phyloP scores from a whole-genome alignment of 228 moss, liverwort and hornwort species.

The Sphagnum fallax region DNA sequence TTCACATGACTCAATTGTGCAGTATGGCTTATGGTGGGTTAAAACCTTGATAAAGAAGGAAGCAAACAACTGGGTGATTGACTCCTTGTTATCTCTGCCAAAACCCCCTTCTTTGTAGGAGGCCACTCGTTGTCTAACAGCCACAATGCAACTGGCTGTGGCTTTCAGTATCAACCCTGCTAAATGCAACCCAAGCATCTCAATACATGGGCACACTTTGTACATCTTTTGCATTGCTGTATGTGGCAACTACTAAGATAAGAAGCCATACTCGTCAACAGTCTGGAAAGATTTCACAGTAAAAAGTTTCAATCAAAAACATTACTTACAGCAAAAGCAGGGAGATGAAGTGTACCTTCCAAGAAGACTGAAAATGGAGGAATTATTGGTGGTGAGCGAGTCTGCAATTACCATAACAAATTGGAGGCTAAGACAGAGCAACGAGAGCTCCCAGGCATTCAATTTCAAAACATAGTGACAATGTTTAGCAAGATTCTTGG shows the following conservation, averaged over 20 bases:
- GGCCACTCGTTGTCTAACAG: conserved; percentile 56
- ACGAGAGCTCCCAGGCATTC: no score
- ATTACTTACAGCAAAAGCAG: background rate
- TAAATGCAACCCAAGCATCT: conserved; percentile 33
- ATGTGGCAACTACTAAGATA: background rate
- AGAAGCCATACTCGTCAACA: background rate
- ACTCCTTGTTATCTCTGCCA: conserved; percentile 71
- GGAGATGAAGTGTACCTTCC: conserved; percentile 58
- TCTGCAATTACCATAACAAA: conserved; percentile 37
- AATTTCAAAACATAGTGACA: no score
- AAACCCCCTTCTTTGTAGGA: conserved; percentile 39
- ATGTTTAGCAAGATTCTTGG: no score
- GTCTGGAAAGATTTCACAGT: background rate
- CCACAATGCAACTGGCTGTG: conserved; percentile 48
- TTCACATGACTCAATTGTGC: background rate
- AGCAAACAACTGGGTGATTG: conserved; percentile 71
- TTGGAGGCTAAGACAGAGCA: no score
- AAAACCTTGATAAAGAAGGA: conserved; percentile 87
- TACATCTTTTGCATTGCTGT: no score
- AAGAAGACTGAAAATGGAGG: conserved; percentile 83
- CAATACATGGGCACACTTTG: background rate
- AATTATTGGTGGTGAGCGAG: conserved; percentile 85
- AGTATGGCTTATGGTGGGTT: background rate
- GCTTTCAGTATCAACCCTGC: conserved; percentile 74
- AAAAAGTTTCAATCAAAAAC: background rate